Conservation (phyloP, 1,284 basidiomycete genomes). For the Cutaneotrichosporon sp. region DNA sequence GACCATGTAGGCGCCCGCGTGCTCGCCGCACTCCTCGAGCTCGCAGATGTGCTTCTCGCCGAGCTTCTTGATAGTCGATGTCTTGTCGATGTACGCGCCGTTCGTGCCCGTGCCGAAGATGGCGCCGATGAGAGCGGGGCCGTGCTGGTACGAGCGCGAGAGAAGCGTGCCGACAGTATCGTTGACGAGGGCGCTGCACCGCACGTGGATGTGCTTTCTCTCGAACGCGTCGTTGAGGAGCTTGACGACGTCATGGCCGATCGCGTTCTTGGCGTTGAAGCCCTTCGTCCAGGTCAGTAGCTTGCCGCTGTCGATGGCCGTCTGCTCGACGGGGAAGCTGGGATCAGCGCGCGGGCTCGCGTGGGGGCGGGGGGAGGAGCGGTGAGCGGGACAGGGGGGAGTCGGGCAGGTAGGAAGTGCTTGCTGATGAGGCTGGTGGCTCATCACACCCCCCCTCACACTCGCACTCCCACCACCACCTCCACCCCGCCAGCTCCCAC, state of each 20-base stretch:
- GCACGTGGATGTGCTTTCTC: conserved; percentile 89
- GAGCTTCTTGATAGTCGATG: conserved; percentile 81
- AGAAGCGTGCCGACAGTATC: conserved; percentile 95
- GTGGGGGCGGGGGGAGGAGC: background rate
- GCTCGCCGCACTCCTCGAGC: conserved; percentile 49
- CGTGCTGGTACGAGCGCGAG: conserved; percentile 86
- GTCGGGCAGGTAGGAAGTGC: too few species aligned
- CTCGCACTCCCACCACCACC: background rate
- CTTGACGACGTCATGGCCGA: conserved; percentile 89
- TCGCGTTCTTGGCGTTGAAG: conserved; percentile 84
- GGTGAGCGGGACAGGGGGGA: too few species aligned
- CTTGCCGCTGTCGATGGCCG: conserved; percentile 83
- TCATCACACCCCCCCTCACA: background rate
- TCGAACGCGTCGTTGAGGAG: conserved; percentile 92
- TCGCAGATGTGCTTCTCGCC: conserved; percentile 62
- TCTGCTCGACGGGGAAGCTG: conserved; percentile 94
- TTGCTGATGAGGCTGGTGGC: background rate
- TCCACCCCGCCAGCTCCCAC: background rate
- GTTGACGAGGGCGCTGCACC: conserved; percentile 92
- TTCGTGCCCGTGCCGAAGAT: conserved; percentile 99
- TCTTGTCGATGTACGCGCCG: conserved; percentile 90
- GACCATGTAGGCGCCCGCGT: conserved; percentile 75
- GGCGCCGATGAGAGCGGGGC: conserved; percentile 79
- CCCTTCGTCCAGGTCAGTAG: conserved; percentile 98
- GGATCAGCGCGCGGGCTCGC: background rate